Evolutionary conservation across 75 land plant genomes (phyloP).

Genomic region (Sequoia sempervirens): DNA sequence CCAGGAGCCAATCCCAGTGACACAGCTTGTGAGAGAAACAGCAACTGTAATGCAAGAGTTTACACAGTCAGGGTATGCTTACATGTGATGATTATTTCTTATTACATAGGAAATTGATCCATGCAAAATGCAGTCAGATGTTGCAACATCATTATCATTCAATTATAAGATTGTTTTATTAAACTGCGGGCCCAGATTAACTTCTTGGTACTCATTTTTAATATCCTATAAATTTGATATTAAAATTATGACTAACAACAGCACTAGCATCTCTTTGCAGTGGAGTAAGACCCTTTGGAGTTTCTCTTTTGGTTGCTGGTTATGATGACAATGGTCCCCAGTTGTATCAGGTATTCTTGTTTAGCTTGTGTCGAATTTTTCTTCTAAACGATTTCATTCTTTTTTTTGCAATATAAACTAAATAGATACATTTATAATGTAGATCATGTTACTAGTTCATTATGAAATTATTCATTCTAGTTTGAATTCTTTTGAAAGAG

Average conservation of each 20-base stretch:
- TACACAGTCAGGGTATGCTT: constrained; percentile 93
- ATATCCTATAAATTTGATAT: not conserved
- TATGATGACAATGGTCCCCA: constrained; percentile 99
- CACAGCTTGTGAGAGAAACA: constrained; percentile 97
- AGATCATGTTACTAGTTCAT: not conserved
- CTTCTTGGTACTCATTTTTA: not conserved
- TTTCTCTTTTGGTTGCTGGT: constrained; percentile 92
- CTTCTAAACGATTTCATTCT: not conserved
- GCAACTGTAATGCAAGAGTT: constrained; percentile 99
- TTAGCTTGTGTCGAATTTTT: not conserved
- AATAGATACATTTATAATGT: not conserved
- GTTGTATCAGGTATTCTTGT: constrained; percentile 64
- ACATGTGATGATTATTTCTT: not conserved
- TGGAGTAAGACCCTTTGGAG: constrained; percentile 99
- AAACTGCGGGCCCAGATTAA: not conserved
- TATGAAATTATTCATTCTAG: not conserved
- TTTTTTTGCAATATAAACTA: not conserved
- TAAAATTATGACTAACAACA: constrained; percentile 9
- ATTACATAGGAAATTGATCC: not conserved
- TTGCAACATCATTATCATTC: not conserved
- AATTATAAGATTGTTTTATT: not conserved
- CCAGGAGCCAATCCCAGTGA: constrained; percentile 92
- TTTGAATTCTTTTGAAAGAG: not conserved
- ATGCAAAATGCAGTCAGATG: not conserved
- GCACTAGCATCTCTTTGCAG: constrained; percentile 27